Evolutionary conservation across 345 rosid genomes (phyloP), one percentile per base, ranked within the genome.

Genomic region (Camelina laxa): DNA sequence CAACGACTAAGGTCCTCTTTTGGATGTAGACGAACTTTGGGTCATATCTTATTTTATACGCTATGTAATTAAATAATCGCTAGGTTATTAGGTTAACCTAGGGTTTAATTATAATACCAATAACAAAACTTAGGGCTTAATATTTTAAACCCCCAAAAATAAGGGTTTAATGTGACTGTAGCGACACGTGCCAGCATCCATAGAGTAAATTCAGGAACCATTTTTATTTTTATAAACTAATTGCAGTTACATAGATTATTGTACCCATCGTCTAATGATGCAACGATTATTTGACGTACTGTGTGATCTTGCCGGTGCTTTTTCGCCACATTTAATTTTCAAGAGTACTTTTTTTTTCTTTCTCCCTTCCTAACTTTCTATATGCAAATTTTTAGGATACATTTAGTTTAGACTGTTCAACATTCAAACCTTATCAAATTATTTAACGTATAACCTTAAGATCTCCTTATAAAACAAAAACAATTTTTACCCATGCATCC

Each of bases 1-100:
- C 80, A 77, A 65, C 76, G 67, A 77, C 76, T 70, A 39, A 53
- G 56, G 72, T 77, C 76, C 72, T 58, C 22, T 70, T 63, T 70
- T 64, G 66, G 67, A 63, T 47, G 66, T 36, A 70, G 65, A 69
- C 42, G 53, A 70, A 56, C 30, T 57, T 63, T 20, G 33, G 76
- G 47, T 65, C 61, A 70, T 57, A 64, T 64, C 60, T 65, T 65
- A 70, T 65, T 64, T 57, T 63, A 70, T 70, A 65, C 72, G 35
- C 80, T 49, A 58, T 58, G 33, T 58, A 57, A 45, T 42, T 65
- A 70, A 38, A 64, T 48, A 76, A 27, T 56, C 38, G 47, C 39
- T 70, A 64, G 80, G 72, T 65, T 77, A 65, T 31, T 70, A 64
- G 80, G 72, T 65, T 77, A 65, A 20, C 61, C 15, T 77, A 70